These are phyloP conservation scores for Hemileia vastatrix DNA, from an alignment of 1,284 basidiomycete species.

Conservation along the genomic window DNA sequence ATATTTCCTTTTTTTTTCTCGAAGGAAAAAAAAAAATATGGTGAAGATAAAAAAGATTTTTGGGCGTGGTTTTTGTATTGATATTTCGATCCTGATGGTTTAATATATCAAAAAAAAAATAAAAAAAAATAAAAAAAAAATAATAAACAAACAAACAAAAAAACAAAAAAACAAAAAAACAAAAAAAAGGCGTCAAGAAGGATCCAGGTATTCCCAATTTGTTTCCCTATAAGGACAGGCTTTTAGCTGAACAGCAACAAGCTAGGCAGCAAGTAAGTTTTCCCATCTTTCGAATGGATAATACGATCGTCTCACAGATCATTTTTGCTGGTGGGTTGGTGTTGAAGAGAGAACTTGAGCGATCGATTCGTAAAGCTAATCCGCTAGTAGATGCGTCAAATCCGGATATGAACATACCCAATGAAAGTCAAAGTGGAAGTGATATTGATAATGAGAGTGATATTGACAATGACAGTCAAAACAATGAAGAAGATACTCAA, in stretches of 20 bases:
- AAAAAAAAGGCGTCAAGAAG: conserved; percentile 65
- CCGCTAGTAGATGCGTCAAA: no score
- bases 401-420: no score
- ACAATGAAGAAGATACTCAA: background rate
- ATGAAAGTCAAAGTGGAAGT: background rate
- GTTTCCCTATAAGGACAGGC: conserved; percentile 94
- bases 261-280: conserved; percentile 28
- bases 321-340: no score
- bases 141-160: no score
- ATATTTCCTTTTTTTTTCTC: background rate
- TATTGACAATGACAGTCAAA: background rate
- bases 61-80: no score
- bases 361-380: no score
- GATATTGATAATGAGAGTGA: conserved; percentile 10
- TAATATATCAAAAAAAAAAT: conserved; percentile 8
- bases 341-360: no score
- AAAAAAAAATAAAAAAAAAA: no score
- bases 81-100: no score
- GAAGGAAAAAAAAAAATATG: background rate
- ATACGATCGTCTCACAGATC: no score
- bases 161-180: no score
- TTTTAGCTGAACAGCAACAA: conserved; percentile 62
- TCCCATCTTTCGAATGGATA: background rate
- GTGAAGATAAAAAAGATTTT: background rate
- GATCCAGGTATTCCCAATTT: conserved; percentile 96